A percentile compares a stretch with the other conserved stretches of the same genome.
Evolutionary conservation across 331 rosid species (phyloP).

Genomic region (Prunus yedoensis): DNA sequence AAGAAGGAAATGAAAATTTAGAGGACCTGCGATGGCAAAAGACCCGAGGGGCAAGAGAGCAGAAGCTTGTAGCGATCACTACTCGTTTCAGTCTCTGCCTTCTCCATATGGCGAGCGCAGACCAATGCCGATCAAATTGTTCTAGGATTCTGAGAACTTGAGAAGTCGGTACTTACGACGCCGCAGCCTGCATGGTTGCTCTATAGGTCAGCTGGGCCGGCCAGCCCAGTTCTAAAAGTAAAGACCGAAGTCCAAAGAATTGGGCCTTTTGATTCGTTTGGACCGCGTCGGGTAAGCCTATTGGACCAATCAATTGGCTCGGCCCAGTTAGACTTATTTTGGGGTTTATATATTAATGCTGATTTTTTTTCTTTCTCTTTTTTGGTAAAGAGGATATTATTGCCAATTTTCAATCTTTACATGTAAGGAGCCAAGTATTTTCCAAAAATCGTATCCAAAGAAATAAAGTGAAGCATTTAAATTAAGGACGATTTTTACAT

Average conservation of each 20-base stretch:
- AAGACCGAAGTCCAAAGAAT: background rate
- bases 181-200: background rate
- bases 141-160: background rate
- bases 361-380: too few relatives aligned
- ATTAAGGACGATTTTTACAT: too few relatives aligned
- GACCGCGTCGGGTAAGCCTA: background rate
- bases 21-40: slow-evolving; percentile 68
- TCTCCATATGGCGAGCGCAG: slow-evolving; percentile 34
- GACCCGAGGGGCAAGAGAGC: slow-evolving; percentile 65
- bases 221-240: background rate
- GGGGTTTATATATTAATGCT: background rate
- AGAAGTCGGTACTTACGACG: background rate
- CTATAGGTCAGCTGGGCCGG: background rate
- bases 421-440: too few relatives aligned
- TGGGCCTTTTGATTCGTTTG: background rate
- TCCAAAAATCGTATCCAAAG: too few relatives aligned
- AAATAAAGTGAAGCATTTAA: too few relatives aligned
- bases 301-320: background rate
- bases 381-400: too few relatives aligned
- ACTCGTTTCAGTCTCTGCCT: slow-evolving; percentile 13
- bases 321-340: background rate
- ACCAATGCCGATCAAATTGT: slow-evolving; percentile 6
- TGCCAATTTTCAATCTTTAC: too few relatives aligned
- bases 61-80: slow-evolving; percentile 59
- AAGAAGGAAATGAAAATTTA: slow-evolving; percentile 4